A percentile compares a stretch with the other conserved stretches of the same genome.
phyloP scores from a whole-genome alignment of 768 basidiomycete species.

The Tubosaeta sp. region DNA sequence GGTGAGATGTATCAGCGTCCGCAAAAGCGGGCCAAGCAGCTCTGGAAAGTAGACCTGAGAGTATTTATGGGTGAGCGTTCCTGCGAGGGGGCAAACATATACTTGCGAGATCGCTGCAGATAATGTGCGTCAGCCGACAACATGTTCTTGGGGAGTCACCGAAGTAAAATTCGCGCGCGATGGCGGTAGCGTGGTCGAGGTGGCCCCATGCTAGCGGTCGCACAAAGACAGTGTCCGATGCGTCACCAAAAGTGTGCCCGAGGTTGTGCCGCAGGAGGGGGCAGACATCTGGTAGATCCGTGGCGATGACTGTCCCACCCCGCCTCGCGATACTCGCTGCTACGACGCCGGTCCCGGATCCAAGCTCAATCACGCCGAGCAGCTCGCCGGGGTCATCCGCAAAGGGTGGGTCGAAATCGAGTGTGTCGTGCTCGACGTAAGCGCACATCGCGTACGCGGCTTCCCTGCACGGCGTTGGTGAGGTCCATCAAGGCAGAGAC shows the following conservation, averaged over 20 bases:
- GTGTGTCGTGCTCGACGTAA: slow-evolving; percentile 42
- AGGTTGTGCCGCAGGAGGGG: slow-evolving; percentile 45
- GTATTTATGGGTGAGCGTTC: neutral
- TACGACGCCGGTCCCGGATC: slow-evolving; percentile 72
- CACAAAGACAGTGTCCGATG: slow-evolving; percentile 29
- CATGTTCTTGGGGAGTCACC: neutral
- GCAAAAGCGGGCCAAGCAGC: slow-evolving; percentile 71
- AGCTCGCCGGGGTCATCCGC: slow-evolving; percentile 12
- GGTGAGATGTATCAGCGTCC: slow-evolving; percentile 69
- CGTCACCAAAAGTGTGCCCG: neutral
- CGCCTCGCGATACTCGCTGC: slow-evolving; percentile 40
- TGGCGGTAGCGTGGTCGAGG: slow-evolving; percentile 34
- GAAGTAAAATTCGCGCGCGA: slow-evolving; percentile 38
- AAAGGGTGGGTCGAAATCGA: slow-evolving; percentile 56
- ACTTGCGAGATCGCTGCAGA: slow-evolving; percentile 83
- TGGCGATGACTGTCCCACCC: slow-evolving; percentile 42
- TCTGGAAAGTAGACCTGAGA: slow-evolving; percentile 81
- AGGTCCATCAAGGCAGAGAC: slow-evolving; percentile 8
- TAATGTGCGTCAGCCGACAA: slow-evolving; percentile 51
- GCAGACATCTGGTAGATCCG: slow-evolving; percentile 77
- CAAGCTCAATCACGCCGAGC: slow-evolving; percentile 63
- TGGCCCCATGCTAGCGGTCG: slow-evolving; percentile 72
- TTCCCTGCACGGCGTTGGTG: slow-evolving; percentile 51
- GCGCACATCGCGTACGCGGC: slow-evolving; percentile 57
- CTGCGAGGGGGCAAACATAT: neutral